Conservation (phyloP, 345 rosid genomes). For the Eucalyptus tenuipes region DNA sequence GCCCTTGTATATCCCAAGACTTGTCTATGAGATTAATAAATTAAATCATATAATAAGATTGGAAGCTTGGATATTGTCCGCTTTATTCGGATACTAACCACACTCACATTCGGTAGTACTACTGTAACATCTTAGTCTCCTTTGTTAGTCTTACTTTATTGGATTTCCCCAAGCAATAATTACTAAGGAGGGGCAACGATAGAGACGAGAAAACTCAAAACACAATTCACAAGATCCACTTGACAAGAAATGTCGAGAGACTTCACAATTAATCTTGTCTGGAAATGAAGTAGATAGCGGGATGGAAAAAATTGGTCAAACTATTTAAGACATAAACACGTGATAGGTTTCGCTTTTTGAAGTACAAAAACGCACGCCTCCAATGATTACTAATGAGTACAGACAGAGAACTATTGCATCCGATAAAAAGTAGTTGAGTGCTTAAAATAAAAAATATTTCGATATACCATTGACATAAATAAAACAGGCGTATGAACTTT, state of each 20-base stretch:
- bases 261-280: not conserved
- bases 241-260: not conserved
- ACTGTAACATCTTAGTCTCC: not conserved
- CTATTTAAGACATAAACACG: not conserved
- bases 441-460: no score
- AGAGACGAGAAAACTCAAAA: not conserved
- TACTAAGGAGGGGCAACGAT: not conserved
- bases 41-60: not conserved
- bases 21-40: not conserved
- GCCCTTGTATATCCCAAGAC: not conserved
- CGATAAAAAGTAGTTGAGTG: no score
- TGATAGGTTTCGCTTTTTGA: not conserved
- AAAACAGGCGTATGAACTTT: no score
- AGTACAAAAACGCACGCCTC: not conserved
- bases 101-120: not conserved
- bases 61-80: not conserved
- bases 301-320: not conserved
- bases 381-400: rapidly evolving
- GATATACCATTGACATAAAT: no score
- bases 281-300: no score
- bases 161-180: not conserved
- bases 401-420: no score
- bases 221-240: not conserved
- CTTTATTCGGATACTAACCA: not conserved
- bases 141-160: not conserved